Base-by-base conservation (phyloP, 805 yeast species). In the Cyberlindnera maclurae region DNA sequence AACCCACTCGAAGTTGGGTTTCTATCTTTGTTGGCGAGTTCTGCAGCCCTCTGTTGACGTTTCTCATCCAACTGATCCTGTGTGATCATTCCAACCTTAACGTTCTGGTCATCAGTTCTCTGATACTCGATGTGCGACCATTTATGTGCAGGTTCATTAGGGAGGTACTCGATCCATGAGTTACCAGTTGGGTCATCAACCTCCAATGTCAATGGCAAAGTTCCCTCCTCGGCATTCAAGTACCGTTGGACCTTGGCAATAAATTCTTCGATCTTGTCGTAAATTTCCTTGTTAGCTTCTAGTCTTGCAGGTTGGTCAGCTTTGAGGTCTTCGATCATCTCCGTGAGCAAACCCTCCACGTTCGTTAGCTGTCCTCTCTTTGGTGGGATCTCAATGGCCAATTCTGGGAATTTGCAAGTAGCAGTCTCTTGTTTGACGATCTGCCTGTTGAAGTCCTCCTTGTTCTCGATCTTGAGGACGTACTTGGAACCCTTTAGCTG, bases 171-270 rank as follows among this genome's bases (percentile, higher is more conserved):
- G 39, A 93, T 78, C 95, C 97, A 93, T 4, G 97, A 90, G 66
- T 93, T 93, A 12, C 98, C 98, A 1, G 96, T 75, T 22, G 98
- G 97, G 61, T 93, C 98, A 60, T 89, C 96, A 10, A 87, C 65
- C 17, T 72, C 68, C 35, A 90, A 72, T 0, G 94, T 83, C 45
- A 90, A 55, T 2, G 97, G 97, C 38, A 85, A 61, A 15, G 75
- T 71, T 26, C 74, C 75, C 38, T 73, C 74, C 43, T 80, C 79
- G 41, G 87, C 90, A n/a, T 71, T 69, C 18, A 86, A 65, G 38
- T 71, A 75, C 5, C 70, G 62, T 47, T 68, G 63, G 28, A 90
- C 80, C 54, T 75, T 81, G 17, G 52, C 55, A 41, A 88, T 70
- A 43, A 90, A 77, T 17, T 66, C 77, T 31, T 77, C 82, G 51